These are phyloP conservation scores for Scleromitrula shiraiana DNA, from an alignment of 2,329 filamentous ascomycete species.

Conservation along the genomic window DNA sequence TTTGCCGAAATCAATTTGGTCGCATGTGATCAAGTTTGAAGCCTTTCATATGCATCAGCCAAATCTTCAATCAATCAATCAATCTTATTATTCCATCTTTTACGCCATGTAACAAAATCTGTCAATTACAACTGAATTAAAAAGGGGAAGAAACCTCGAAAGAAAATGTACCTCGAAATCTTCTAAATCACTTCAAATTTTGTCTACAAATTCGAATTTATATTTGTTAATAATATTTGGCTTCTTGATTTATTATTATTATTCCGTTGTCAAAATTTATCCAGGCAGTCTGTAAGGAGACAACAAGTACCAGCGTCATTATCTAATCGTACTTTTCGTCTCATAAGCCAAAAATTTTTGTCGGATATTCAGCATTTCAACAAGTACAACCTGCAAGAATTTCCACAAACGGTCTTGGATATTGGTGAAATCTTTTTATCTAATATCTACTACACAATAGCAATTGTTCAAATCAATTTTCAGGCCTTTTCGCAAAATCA, in stretches of 20 bases:
- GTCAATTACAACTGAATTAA: neutral
- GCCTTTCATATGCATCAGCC: neutral
- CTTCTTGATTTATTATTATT: too few species aligned
- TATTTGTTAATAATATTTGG: too few species aligned
- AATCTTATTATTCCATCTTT: neutral
- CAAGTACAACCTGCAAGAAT: neutral
- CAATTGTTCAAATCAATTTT: neutral
- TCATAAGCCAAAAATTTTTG: slow-evolving; percentile 7
- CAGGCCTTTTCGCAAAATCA: slow-evolving; percentile 1
- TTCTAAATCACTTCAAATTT: neutral
- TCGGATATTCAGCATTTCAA: neutral
- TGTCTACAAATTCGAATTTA: neutral
- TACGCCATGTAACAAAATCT: neutral
- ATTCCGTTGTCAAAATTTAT: too few species aligned
- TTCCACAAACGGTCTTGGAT: neutral
- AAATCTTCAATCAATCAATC: neutral
- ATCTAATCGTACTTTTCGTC: slow-evolving; percentile 2
- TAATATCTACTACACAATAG: neutral
- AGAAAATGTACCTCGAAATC: neutral
- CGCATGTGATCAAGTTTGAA: slow-evolving; percentile 1
- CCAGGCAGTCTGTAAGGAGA: too few species aligned
- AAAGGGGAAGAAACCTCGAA: too few species aligned
- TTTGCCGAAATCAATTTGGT: neutral
- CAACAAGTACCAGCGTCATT: too few species aligned
- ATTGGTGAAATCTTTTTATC: neutral